A percentile compares a stretch with the other conserved stretches of the same genome.
phyloP scores from a whole-genome alignment of 2,329 filamentous ascomycete genomes.

The Alternaria burnsii region DNA sequence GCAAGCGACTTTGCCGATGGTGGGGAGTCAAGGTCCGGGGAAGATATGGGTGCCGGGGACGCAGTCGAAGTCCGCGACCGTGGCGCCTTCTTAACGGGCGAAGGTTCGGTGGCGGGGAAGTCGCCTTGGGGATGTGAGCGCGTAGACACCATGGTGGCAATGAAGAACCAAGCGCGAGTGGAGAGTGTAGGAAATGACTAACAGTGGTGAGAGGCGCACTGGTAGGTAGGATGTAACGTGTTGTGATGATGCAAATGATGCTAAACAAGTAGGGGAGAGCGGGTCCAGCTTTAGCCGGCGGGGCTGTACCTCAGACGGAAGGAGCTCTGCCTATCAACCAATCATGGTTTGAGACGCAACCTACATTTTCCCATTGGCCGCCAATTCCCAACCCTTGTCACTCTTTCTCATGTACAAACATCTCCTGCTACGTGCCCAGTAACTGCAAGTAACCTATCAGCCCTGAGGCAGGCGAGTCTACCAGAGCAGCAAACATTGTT shows the following conservation, averaged over 20 bases:
- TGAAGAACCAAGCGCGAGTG: neutral
- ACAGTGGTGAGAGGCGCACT: neutral
- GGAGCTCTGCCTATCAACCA: neutral
- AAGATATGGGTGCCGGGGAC: slow-evolving; percentile 38
- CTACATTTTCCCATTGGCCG: neutral
- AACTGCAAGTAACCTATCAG: neutral
- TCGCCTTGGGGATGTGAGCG: slow-evolving; percentile 48
- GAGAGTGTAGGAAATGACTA: neutral
- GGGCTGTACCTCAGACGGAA: slow-evolving; percentile 3
- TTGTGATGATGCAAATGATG: slow-evolving; percentile 15
- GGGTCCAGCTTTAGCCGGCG: slow-evolving; percentile 14
- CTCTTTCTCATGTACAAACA: no score
- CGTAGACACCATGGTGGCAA: slow-evolving; percentile 50
- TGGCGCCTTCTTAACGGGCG: slow-evolving; percentile 48
- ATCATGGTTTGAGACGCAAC: neutral
- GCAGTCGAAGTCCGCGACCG: slow-evolving; percentile 46
- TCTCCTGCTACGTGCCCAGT: neutral
- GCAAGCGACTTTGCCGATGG: slow-evolving; percentile 27
- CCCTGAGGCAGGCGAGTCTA: neutral
- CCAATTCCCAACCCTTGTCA: neutral
- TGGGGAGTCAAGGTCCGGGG: slow-evolving; percentile 29
- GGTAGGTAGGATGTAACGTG: slow-evolving; percentile 13
- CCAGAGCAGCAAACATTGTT: neutral
- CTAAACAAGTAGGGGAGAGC: slow-evolving; percentile 12
- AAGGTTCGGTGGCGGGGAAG: slow-evolving; percentile 47